Evolutionary conservation across 148 eudicot species (phyloP).

Genomic region (Chenopodium album): DNA sequence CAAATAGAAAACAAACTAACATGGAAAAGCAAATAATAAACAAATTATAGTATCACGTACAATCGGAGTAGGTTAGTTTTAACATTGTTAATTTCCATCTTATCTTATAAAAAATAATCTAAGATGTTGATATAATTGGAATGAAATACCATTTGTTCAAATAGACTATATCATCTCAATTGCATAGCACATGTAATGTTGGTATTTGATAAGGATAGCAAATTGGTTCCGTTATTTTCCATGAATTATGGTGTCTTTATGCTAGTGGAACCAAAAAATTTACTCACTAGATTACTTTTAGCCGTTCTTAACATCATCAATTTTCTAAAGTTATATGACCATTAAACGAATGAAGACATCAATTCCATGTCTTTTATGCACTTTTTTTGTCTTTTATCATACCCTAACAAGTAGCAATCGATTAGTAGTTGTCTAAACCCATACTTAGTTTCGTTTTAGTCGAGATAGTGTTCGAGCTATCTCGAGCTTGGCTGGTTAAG

Average conservation of each 20-base stretch:
- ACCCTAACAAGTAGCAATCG: too few relatives aligned
- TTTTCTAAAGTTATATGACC: not conserved
- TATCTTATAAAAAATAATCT: not conserved
- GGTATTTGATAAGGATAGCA: constrained; percentile 5
- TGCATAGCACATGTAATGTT: not conserved
- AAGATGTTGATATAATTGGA: not conserved
- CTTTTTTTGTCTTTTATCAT: too few relatives aligned
- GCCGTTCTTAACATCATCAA: not conserved
- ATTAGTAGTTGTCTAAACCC: too few relatives aligned
- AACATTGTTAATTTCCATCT: not conserved
- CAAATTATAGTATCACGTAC: not conserved
- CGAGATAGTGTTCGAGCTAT: too few relatives aligned
- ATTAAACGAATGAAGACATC: too few relatives aligned
- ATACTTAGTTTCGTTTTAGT: too few relatives aligned
- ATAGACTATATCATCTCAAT: not conserved
- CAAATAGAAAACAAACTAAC: not conserved
- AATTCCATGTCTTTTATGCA: too few relatives aligned
- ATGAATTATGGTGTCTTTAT: not conserved
- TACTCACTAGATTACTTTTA: too few relatives aligned
- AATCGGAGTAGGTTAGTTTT: not conserved
- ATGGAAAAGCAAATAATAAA: not conserved
- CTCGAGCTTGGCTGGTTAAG: too few relatives aligned
- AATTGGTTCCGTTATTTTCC: constrained; percentile 4
- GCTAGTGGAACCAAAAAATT: not conserved
- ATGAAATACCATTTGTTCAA: not conserved